Evolutionary conservation across 345 rosid species (phyloP), one percentile per base, ranked within the genome.

Genomic region (Firmiana major): DNA sequence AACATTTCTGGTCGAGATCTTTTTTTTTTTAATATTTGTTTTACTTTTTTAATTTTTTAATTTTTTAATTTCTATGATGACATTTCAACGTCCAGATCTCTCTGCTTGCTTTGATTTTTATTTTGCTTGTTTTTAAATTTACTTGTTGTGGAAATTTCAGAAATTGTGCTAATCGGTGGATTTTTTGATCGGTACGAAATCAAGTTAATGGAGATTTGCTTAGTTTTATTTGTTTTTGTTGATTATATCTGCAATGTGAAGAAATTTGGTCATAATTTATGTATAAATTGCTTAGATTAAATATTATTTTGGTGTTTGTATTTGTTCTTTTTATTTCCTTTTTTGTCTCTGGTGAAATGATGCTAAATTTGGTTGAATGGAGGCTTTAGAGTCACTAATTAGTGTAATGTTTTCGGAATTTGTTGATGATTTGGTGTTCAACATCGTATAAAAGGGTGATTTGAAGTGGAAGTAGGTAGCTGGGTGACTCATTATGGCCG

Each of bases 1-100:
- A 57, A 71, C 53, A 17, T 43, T 72, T 31, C 38, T 46, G 5
- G 66, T 71, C 48, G 70, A 84, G 86, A 82, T 86, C 87, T 78
- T 67, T 8, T 19, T 11, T 13, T 12, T 28, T 6, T 3, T 24
- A 7, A 1, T 10, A 16, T 48, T 26, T 13, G 1, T 46, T 13
- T 69, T 15, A 7, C 43, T 64, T 63, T 17, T 5, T n/a, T n/a
- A n/a, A 7, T 55, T n/a, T 21, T 69, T 26, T 21, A n/a, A n/a
- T n/a, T n/a, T n/a, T n/a, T 78, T 19, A 3, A 28, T 62, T 64
- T 19, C 55, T 71, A 2, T 7, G 15, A 21, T 71, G 63, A 19
- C 38, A 19, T 63, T 48, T 16, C 15, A 57, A n/a, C 51, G 60
- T 26, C 45, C 36, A 69, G 84, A 86, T 81, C 84, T 48, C 71